Evolutionary conservation across 1,284 basidiomycete genomes (phyloP), one percentile per base, ranked within the genome.

Genomic region (Ceratobasidium sp.): DNA sequence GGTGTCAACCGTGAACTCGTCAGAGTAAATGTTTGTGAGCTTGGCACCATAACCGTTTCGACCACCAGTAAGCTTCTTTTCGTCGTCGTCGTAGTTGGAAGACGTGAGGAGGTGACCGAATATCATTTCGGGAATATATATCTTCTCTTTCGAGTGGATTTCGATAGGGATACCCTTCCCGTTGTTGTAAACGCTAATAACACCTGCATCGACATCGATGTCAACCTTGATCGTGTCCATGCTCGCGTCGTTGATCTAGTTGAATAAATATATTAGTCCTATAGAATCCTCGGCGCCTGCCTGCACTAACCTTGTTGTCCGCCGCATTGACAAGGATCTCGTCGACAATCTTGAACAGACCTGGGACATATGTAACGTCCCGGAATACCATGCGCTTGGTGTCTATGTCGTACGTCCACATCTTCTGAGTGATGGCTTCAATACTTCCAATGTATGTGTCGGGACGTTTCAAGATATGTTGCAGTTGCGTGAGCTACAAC

Each of bases 281-380:
- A 52, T 43, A 30, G 35, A 38, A 9, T 2, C 21, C 23, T 18
- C n/a, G 23, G 49, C n/a, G 16, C 50, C 16, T 47, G 30, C 61
- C 41, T 21, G 3, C 7, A 58, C 80, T 43, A 76, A 93, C 97
- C 90, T 99, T 99, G 84, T 99, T 98, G 82, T 99, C 98, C 7
- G 98, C 98, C 21, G 98, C 98, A 80, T 99, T 99, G 78, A 99
- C 98, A 6, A 99, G 86, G 79, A 99, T 99, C 83, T 99, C 98
- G 79, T 99, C 98, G 55, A 99, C 92, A 80, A 99, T 99, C 86
- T 99, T 99, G 88, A 98, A 98, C 82, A 99, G 98, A 76, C 97
- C 98, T 0, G 98, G 98, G 1, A 98, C 96, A 80, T 92, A 99
- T 76, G 89, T 94, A 77, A 96, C 93, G 61, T 96, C 91, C 58